Base-by-base conservation (phyloP, 192 early-diverging fungal species). In the Rhizophagus clarus region DNA sequence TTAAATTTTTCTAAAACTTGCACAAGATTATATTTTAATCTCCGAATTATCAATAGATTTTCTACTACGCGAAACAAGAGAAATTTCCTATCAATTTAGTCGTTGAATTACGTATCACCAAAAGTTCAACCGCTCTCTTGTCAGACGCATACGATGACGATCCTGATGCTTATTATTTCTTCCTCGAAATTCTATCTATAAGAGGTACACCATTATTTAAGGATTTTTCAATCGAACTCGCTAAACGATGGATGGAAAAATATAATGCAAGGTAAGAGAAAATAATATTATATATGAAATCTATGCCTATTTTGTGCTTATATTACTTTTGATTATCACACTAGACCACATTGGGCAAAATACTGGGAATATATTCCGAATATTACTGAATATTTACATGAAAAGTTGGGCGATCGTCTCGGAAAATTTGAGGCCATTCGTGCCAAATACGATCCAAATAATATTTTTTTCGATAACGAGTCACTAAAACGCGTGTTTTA, bases 281-380 rank as follows among this genome's bases (percentile, higher is more conserved):
- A 42, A 0, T 42, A 42, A 10, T 42, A 0, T 42, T 10, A 10
- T 42, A 42, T 42, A 42, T 42, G 10, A 42, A 10, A 6, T 10
- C 40, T 42, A 8, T 42, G 40, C 8, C 9, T 42, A 42, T 42
- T 42, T 42, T 42, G 40, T 9, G 1, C 40, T 42, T 42, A 1
- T 42, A 42, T 42, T 42, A 7, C 34, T 34, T 34, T 34, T 34
- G 34, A 34, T 34, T 1, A 34, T 10, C 10, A 42, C 9, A 11
- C 10, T 45, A 45, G 42, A 70, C 83, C 81, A 8, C 83, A 84
- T 62, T 84, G 83, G 82, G 85, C 81, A 1, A 86, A 86, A 77
- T 47, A 71, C 51, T 86, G 85, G 82, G 82, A 86, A 47, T 22
- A 79, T 75, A 32, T 86, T 11, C 85, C 85, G 7, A 79, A 77